These are phyloP conservation scores for Lentinus tigrinus DNA, from an alignment of 768 basidiomycete genomes.

Conservation along the genomic window DNA sequence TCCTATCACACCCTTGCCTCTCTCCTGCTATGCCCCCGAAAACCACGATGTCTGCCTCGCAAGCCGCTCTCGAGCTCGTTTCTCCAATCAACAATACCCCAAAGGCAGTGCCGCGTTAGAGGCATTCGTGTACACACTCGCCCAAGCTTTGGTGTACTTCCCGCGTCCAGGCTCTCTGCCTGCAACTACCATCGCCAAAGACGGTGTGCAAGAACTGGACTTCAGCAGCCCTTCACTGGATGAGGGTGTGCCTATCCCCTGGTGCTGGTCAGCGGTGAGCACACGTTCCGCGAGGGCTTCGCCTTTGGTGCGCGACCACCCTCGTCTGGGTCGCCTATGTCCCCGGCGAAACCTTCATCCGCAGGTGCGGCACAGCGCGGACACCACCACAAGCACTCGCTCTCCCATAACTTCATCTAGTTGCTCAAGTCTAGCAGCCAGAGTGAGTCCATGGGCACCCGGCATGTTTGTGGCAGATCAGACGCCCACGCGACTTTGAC, in stretches of 20 bases:
- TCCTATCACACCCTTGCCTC: constrained; percentile 50
- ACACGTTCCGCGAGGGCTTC: constrained; percentile 56
- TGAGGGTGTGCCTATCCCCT: constrained; percentile 42
- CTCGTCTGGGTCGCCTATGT: constrained; percentile 31
- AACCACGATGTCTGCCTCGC: constrained; percentile 16
- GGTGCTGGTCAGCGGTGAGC: constrained; percentile 32
- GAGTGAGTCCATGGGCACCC: no score
- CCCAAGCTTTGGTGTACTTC: constrained; percentile 92
- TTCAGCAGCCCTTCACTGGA: constrained; percentile 22
- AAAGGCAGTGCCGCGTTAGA: constrained; percentile 25
- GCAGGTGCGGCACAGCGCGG: constrained; percentile 51
- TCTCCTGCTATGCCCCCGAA: constrained; percentile 28
- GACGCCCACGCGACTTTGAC: no score
- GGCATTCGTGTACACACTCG: constrained; percentile 79
- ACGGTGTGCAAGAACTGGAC: constrained; percentile 51
- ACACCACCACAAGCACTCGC: constrained; percentile 90
- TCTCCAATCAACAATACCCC: constrained; percentile 11
- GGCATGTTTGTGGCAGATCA: no score
- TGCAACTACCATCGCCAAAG: constrained; percentile 63
- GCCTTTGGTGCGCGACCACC: constrained; percentile 62
- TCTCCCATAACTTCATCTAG: constrained; percentile 94
- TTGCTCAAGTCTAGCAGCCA: constrained; percentile 77
- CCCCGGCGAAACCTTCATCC: constrained; percentile 27
- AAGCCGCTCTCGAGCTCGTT: constrained; percentile 16
- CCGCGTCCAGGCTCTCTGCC: constrained; percentile 72